A percentile compares a stretch with the other conserved stretches of the same genome.
phyloP scores from a whole-genome alignment of 75 land plant species.

The Cunninghamia lanceolata region DNA sequence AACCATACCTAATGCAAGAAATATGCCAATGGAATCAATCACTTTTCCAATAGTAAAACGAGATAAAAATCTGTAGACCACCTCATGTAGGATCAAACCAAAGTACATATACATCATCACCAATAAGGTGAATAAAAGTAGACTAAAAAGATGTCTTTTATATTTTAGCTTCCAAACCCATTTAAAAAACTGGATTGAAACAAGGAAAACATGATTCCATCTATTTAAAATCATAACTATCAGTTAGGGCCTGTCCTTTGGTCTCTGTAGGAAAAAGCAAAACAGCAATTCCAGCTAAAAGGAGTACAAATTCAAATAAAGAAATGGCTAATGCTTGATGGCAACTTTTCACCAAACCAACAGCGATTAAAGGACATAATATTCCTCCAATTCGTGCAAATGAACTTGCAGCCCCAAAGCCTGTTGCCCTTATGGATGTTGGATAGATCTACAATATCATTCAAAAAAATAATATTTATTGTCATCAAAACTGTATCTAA shows the following conservation, averaged over 20 bases:
- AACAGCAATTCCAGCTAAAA: slow-evolving; percentile 55
- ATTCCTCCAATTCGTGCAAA: slow-evolving; percentile 90
- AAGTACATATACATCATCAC: not conserved
- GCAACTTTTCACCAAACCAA: slow-evolving; percentile 63
- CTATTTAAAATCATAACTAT: slow-evolving; percentile 22
- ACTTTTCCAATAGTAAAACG: not conserved
- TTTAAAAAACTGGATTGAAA: not conserved
- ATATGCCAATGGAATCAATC: not conserved
- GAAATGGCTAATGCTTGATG: slow-evolving; percentile 54
- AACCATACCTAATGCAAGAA: not conserved
- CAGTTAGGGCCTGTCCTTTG: slow-evolving; percentile 54
- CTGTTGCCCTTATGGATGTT: slow-evolving; percentile 74
- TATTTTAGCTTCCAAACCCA: not conserved
- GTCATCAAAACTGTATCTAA: not conserved
- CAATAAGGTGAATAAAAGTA: not conserved
- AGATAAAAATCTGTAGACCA: not conserved
- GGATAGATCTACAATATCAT: slow-evolving; percentile 66
- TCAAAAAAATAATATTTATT: not conserved
- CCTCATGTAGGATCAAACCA: not conserved
- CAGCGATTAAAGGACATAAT: slow-evolving; percentile 83
- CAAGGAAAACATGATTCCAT: not conserved
- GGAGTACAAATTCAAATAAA: slow-evolving; percentile 56
- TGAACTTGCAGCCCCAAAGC: slow-evolving; percentile 79
- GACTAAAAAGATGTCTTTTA: not conserved
- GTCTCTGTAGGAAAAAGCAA: slow-evolving; percentile 75